Base-by-base conservation (phyloP, 148 eudicot genomes). In the Chenopodium berlandieri region DNA sequence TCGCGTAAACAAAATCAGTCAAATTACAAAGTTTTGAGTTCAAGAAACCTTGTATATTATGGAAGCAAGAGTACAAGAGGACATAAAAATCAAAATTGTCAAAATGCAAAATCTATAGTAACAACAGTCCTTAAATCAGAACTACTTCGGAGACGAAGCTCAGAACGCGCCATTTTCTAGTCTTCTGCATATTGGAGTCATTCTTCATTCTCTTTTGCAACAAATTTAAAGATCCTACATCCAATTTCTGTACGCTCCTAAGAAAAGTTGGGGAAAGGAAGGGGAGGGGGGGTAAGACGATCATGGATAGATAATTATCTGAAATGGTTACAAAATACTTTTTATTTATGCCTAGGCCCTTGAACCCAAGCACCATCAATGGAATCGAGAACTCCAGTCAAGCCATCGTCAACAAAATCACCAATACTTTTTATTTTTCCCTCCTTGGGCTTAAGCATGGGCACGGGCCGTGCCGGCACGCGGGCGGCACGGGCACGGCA, bases 391-490 rank as follows among this genome's bases (percentile, higher is more conserved):
- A 69, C 86, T 20, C 89, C 89, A 32, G 76, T 81, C 75, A 87
- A 64, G 19, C 89, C 87, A 85, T 87, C 87, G 22, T 87, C 89
- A 9, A 87, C 80, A 25, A 87, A 90, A 85, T 92, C 92, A 4
- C 94, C 97, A 30, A 84, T 82, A 54, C 90, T 81, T 71, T 92
- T 89, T 72, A 91, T 90, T 73, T 88, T 91, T 54, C 73, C 71
- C 83, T 87, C 93, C 12, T 78, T 86, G 0, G 97, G 94, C 82
- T 73, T n/a, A n/a, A n/a, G n/a, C n/a, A n/a, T n/a, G n/a, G n/a
- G n/a, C n/a, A n/a, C n/a, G n/a, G n/a, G n/a, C n/a, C n/a, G n/a
- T n/a, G n/a, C n/a, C n/a, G n/a, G n/a, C n/a, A n/a, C n/a, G n/a
- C n/a, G n/a, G n/a, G n/a, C n/a, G n/a, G n/a, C n/a, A n/a, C n/a